Conservation (phyloP, 306 rosid genomes). For the Malus sylvestris region DNA sequence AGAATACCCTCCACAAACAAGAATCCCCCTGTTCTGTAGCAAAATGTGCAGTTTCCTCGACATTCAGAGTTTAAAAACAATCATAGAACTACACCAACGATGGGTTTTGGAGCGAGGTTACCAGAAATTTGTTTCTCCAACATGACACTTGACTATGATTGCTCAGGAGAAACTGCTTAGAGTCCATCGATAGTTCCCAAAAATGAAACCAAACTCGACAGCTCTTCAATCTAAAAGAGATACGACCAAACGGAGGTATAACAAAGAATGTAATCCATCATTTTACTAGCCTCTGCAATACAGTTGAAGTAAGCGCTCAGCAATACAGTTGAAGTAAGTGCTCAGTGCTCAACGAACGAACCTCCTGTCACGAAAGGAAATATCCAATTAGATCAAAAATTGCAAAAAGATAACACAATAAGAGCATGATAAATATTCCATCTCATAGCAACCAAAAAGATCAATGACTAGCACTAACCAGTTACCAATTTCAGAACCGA, state of each 20-base stretch:
- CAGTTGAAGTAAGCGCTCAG: not conserved
- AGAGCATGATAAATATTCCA: not conserved
- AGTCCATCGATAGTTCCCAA: not conserved
- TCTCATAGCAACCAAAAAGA: conserved; percentile 1
- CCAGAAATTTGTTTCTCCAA: not conserved
- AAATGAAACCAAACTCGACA: not conserved
- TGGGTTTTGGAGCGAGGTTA: not conserved
- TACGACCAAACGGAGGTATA: not conserved
- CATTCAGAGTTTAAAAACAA: not conserved
- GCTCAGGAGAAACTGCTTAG: not conserved
- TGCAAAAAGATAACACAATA: not conserved
- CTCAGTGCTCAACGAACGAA: not conserved
- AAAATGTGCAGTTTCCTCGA: not conserved
- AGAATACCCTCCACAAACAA: not conserved
- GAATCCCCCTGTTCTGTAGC: not conserved
- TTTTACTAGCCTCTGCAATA: not conserved
- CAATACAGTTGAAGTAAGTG: not conserved
- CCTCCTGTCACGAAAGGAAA: conserved; percentile 13
- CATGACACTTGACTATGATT: not conserved
- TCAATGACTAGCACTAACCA: not conserved
- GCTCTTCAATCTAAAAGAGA: not conserved
- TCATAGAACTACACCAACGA: not conserved
- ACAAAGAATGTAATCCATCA: not conserved
- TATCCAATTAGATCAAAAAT: not conserved
- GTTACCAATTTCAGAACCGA: not conserved